A percentile compares a stretch with the other conserved stretches of the same genome.
phyloP scores from a whole-genome alignment of 2,329 filamentous ascomycete species.

The Exophiala xenobiotica region DNA sequence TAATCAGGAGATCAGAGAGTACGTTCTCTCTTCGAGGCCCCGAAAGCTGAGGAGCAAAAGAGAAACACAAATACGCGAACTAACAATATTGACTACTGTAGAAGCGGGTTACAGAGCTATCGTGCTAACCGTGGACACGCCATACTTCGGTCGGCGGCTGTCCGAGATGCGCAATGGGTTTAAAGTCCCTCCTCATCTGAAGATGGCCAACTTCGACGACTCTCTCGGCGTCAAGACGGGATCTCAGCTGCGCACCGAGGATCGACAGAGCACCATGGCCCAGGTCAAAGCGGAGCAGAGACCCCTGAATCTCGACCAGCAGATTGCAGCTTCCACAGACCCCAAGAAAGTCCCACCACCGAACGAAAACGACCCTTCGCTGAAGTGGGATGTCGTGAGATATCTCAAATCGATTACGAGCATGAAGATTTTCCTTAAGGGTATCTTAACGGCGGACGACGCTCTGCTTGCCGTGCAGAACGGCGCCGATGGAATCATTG shows the following conservation, averaged over 20 bases:
- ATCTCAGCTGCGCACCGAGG: background rate
- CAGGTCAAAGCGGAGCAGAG: background rate
- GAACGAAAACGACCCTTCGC: background rate
- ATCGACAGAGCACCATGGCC: background rate
- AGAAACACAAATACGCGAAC: background rate
- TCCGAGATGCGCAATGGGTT: conserved; percentile 57
- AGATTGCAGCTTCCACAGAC: too few relatives aligned
- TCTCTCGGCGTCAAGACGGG: background rate
- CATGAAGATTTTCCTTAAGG: background rate
- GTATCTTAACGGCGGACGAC: background rate
- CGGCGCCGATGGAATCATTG: conserved; percentile 2
- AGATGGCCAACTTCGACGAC: background rate
- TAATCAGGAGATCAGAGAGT: conserved; percentile 47
- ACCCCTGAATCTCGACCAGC: too few relatives aligned
- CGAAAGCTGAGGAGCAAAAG: too few relatives aligned
- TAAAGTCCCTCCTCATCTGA: conserved; percentile 23
- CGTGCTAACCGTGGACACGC: conserved; percentile 56
- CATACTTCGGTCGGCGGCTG: conserved; percentile 53
- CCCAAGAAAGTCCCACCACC: too few relatives aligned
- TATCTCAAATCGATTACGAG: background rate
- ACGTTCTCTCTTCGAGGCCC: too few relatives aligned
- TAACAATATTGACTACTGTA: background rate
- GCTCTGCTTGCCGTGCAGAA: background rate
- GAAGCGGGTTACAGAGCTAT: conserved; percentile 51
- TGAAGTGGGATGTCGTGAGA: background rate